These are phyloP conservation scores for Sugiyamaella japonica DNA, from an alignment of 1,139 yeast species.

Conservation along the genomic window DNA sequence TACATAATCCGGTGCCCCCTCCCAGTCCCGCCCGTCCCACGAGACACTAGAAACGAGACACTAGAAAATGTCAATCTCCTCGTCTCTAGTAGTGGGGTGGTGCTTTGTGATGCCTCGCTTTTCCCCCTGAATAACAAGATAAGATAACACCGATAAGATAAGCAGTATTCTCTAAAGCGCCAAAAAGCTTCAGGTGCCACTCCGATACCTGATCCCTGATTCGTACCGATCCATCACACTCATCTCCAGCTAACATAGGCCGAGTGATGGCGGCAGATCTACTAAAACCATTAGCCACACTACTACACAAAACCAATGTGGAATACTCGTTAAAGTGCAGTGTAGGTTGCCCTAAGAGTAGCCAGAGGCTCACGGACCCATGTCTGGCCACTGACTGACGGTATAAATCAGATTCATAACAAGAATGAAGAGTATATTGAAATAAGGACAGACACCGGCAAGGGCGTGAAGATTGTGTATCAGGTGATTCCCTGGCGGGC, in stretches of 20 bases:
- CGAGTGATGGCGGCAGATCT: not conserved
- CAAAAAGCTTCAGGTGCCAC: too few relatives aligned
- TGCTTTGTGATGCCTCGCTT: too few relatives aligned
- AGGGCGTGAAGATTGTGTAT: conserved; percentile 22
- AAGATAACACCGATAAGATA: not conserved
- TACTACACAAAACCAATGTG: not conserved
- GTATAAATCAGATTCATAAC: too few relatives aligned
- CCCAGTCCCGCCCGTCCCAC: too few relatives aligned
- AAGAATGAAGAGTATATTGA: conserved; percentile 13
- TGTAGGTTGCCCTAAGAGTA: not conserved
- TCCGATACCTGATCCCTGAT: too few relatives aligned
- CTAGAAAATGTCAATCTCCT: too few relatives aligned
- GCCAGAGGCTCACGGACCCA: not conserved
- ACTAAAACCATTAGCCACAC: not conserved
- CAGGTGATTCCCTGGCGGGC: conserved; percentile 36
- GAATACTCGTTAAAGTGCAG: not conserved
- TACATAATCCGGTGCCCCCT: too few relatives aligned
- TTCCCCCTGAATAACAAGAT: not conserved
- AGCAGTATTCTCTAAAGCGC: too few relatives aligned
- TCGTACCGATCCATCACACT: too few relatives aligned
- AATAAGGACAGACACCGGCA: conserved; percentile 5
- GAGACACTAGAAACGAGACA: too few relatives aligned
- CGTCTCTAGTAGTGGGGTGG: too few relatives aligned
- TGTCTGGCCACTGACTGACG: not conserved
- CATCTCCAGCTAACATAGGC: not conserved